These are phyloP conservation scores for Pseudogymnoascus destructans DNA, from an alignment of 2,329 filamentous ascomycete genomes.

Conservation along the genomic window DNA sequence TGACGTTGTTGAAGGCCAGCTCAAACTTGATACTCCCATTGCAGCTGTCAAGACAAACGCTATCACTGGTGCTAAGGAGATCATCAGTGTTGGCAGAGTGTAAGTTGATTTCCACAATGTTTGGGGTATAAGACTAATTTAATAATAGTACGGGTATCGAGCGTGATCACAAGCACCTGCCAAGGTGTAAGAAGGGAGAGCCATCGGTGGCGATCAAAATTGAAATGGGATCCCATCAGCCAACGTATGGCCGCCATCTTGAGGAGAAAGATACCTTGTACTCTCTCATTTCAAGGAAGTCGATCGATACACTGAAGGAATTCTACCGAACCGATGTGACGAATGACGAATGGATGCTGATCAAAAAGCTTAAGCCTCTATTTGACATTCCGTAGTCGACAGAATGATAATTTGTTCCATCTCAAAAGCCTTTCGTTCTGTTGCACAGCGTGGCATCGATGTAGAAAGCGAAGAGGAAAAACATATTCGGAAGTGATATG, in stretches of 20 bases:
- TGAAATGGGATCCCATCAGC: constrained; percentile 83
- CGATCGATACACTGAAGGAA: constrained; percentile 92
- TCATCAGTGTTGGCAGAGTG: constrained; percentile 78
- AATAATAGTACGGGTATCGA: constrained; percentile 73
- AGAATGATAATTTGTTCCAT: constrained; percentile 6
- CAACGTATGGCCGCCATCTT: constrained; percentile 84
- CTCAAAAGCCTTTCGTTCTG: background rate
- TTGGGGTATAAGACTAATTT: constrained; percentile 18
- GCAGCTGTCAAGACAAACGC: constrained; percentile 74
- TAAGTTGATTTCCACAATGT: constrained; percentile 17
- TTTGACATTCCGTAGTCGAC: constrained; percentile 56
- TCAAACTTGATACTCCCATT: constrained; percentile 80
- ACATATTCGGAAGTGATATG: constrained; percentile 1
- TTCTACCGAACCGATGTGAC: constrained; percentile 80
- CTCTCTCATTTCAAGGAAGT: constrained; percentile 71
- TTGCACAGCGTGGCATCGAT: constrained; percentile 8
- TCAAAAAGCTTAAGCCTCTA: constrained; percentile 87
- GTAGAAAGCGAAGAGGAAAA: constrained; percentile 10
- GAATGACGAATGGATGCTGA: constrained; percentile 87
- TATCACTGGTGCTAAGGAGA: constrained; percentile 67
- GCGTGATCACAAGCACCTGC: constrained; percentile 91
- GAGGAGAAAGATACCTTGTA: constrained; percentile 85
- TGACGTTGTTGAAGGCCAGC: constrained; percentile 81
- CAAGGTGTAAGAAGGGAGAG: constrained; percentile 85
- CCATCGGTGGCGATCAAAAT: constrained; percentile 98